Evolutionary conservation across 768 basidiomycete genomes (phyloP), one percentile per base, ranked within the genome.

Genomic region (Boletus pseudopeckii): DNA sequence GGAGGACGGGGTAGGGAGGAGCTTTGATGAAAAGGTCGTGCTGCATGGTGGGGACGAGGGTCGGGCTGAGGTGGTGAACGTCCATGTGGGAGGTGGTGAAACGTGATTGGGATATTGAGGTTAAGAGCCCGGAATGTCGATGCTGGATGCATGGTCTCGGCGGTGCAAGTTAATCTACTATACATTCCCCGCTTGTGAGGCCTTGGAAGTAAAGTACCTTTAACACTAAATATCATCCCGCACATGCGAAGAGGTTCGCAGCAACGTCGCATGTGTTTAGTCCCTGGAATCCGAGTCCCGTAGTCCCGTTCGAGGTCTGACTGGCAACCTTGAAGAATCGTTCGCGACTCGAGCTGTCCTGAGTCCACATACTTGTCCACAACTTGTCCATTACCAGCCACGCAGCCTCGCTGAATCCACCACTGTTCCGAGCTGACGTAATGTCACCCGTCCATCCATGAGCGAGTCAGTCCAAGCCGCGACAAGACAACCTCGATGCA

Each of bases 21-120:
- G 61, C 43, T 65, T 76, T 50, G 72, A 79, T 54, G 82, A 83
- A 64, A 82, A 83, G 58, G 60, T 73, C 50, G 71, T 60, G 10
- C 47, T 76, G 41, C 55, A 54, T 33, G 48, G 50, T 28, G 50
- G 50, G 17, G 45, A 38, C 10, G 63, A 53, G 42, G 52, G 36
- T 15, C 53, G 33, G 0, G 20, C 47, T 15, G 45, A 51, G 28
- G 62, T 59, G 54, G 52, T 60, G 49, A 37, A 57, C n/a, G 59
- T 68, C 15, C 62, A 54, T 41, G 55, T 66, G 32, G 44, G 39
- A 13, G 44, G 45, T 6, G 55, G 38, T 36, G 58, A 49, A 37
- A 22, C 39, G 13, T 66, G 48, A 60, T 37, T n/a, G 33, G 33
- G 39, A 26, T 28, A 14, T 18, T 7, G 14, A 4, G 15, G 24